Conservation (phyloP, 78 protist species). For the Dictyostelium firmibasis region DNA sequence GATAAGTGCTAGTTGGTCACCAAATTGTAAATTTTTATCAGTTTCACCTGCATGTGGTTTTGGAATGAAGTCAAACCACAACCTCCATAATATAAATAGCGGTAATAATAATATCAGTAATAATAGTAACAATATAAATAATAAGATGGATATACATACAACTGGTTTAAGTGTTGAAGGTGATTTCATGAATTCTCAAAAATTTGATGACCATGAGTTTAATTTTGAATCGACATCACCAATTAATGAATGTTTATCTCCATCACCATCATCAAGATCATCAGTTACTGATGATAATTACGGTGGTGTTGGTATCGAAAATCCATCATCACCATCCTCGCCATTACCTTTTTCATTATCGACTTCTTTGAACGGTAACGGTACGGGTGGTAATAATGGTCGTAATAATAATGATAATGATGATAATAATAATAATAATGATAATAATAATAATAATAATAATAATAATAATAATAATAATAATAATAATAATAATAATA, state of each 20-base stretch:
- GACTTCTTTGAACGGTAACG: not conserved
- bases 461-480: too few relatives aligned
- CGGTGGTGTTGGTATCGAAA: not conserved
- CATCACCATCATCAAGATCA: not conserved
- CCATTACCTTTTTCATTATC: not conserved
- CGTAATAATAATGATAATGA: not conserved
- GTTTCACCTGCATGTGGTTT: conserved; percentile 2
- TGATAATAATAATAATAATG: not conserved
- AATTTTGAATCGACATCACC: conserved; percentile 6
- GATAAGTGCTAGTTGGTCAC: conserved; percentile 63
- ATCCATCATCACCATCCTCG: not conserved
- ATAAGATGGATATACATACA: not conserved
- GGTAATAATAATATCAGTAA: not conserved
- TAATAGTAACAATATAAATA: not conserved
- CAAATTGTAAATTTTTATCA: conserved; percentile 58
- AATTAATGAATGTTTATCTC: not conserved
- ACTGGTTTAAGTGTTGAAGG: not conserved
- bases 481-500: not conserved
- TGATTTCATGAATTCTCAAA: conserved; percentile 1
- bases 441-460: too few relatives aligned
- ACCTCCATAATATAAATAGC: not conserved
- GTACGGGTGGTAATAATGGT: not conserved
- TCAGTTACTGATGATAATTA: not conserved
- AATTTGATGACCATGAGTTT: not conserved
- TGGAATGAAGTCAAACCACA: not conserved